phyloP scores from a whole-genome alignment of 2,329 filamentous ascomycete species.

The Phaeosphaeria sp. region DNA sequence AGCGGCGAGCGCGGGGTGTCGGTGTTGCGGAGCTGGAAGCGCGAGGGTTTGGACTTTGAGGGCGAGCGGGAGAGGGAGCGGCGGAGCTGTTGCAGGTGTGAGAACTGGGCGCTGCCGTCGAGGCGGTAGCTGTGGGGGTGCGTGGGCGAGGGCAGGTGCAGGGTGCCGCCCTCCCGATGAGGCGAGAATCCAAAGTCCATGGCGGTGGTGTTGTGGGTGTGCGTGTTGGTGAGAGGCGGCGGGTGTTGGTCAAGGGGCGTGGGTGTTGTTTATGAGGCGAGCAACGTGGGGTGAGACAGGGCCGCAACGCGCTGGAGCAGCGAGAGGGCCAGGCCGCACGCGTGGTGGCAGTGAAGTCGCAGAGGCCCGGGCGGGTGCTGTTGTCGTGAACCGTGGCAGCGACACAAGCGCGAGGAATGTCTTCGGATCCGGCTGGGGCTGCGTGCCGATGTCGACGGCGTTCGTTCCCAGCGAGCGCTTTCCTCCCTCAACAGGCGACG shows the following conservation, averaged over 20 bases:
- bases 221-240: constrained; percentile 3
- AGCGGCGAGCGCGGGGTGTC: constrained; percentile 49
- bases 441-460: constrained; percentile 17
- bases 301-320: constrained; percentile 1
- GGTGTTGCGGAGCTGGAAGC: constrained; percentile 69
- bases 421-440: constrained; percentile 1
- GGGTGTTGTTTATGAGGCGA: background rate
- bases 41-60: constrained; percentile 68
- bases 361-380: constrained; percentile 18
- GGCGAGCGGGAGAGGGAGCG: constrained; percentile 93
- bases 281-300: constrained; percentile 6
- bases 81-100: constrained; percentile 80
- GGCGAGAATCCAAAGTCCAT: constrained; percentile 61
- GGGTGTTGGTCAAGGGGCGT: background rate
- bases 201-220: constrained; percentile 5
- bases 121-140: constrained; percentile 73
- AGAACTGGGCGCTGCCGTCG: constrained; percentile 72
- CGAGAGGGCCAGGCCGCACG: constrained; percentile 7
- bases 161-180: constrained; percentile 70
- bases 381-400: constrained; percentile 38
- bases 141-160: constrained; percentile 87
- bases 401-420: constrained; percentile 26
- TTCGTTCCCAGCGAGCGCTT: constrained; percentile 21
- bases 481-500: constrained; percentile 43
- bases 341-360: constrained; percentile 11